Percentiles rank a stretch among this genome's conserved stretches.
These are phyloP conservation scores for Candida sanyaensis DNA, from an alignment of 1,139 yeast species.

Conservation along the genomic window DNA sequence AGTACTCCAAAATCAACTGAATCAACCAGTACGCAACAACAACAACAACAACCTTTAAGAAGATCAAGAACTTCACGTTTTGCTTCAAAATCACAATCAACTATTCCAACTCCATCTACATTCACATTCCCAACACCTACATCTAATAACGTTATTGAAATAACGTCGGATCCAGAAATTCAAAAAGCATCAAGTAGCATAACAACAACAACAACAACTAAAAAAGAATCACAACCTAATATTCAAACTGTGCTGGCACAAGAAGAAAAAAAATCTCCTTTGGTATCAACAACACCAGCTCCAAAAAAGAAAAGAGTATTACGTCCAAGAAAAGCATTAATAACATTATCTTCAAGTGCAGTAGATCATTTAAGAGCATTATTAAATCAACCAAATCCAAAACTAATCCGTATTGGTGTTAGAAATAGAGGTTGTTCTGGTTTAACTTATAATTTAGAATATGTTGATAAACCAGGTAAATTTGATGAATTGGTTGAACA, in stretches of 20 bases:
- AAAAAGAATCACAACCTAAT: background rate
- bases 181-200: conserved; percentile 12
- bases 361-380: conserved; percentile 66
- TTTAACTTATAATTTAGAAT: conserved; percentile 84
- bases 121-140: conserved; percentile 12
- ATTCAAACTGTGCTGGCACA: conserved; percentile 8
- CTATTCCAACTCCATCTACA: conserved; percentile 9
- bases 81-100: conserved; percentile 18
- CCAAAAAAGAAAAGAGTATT: conserved; percentile 58
- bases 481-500: conserved; percentile 92
- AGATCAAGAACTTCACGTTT: conserved; percentile 42
- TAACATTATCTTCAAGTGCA: conserved; percentile 75
- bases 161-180: conserved; percentile 13
- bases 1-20: conserved; percentile 13
- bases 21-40: conserved; percentile 2
- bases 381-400: conserved; percentile 80
- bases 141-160: conserved; percentile 11
- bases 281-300: conserved; percentile 10
- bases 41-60: conserved; percentile 25
- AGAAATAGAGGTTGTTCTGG: conserved; percentile 97
- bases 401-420: conserved; percentile 91
- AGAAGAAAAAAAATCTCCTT: conserved; percentile 10
- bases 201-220: background rate
- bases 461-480: conserved; percentile 85
- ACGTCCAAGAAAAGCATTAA: conserved; percentile 83